These are phyloP conservation scores for Hymenoscyphus infarciens DNA, from an alignment of 2,329 filamentous ascomycete genomes.

Conservation along the genomic window DNA sequence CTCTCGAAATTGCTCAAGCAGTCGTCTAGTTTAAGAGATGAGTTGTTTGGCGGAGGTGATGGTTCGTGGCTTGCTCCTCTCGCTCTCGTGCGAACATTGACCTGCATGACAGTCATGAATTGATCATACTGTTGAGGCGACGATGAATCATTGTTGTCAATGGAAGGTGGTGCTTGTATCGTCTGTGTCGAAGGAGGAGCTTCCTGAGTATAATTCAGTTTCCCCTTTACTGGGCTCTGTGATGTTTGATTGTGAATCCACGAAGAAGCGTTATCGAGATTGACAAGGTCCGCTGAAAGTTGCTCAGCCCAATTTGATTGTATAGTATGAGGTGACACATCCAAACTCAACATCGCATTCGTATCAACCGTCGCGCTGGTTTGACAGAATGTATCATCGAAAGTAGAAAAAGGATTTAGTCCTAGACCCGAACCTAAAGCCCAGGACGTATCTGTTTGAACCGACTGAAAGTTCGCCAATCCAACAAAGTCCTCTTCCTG, in stretches of 20 bases:
- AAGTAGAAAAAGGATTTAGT: background rate
- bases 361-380: background rate
- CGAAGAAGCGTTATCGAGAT: background rate
- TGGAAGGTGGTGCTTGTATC: background rate
- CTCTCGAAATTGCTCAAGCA: constrained; percentile 15
- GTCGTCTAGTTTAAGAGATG: constrained; percentile 8
- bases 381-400: background rate
- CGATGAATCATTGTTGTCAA: background rate
- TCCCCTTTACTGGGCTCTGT: background rate
- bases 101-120: background rate
- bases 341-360: background rate
- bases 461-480: constrained; percentile 1
- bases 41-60: background rate
- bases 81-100: background rate
- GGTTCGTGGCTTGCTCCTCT: background rate
- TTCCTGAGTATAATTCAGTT: background rate
- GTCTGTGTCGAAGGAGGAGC: background rate
- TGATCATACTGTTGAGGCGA: background rate
- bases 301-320: background rate
- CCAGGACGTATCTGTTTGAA: background rate
- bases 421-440: background rate
- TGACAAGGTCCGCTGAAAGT: background rate
- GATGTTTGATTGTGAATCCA: background rate
- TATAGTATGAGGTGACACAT: background rate
- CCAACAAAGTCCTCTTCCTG: background rate